These are phyloP conservation scores for Cystofilobasidium macerans DNA, from an alignment of 768 basidiomycete genomes.

Conservation along the genomic window DNA sequence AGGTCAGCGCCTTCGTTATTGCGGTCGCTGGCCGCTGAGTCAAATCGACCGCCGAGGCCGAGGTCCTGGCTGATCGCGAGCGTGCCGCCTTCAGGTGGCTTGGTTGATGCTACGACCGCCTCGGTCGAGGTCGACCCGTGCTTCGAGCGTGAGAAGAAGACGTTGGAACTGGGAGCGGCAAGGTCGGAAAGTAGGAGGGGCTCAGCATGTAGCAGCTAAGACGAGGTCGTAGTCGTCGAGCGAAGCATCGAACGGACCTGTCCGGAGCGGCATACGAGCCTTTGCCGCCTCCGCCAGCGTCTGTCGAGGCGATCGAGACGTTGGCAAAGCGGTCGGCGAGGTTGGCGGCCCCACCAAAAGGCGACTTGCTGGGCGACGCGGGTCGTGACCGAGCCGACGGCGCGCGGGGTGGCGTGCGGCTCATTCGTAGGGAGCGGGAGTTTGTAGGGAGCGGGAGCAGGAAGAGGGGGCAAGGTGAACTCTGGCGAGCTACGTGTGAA, in stretches of 20 bases:
- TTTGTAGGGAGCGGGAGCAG: background rate
- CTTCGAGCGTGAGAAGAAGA: constrained; percentile 17
- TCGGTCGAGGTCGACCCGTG: background rate
- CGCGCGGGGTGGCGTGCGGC: background rate
- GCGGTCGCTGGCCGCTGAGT: constrained; percentile 3
- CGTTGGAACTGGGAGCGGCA: constrained; percentile 13
- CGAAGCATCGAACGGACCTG: constrained; percentile 12
- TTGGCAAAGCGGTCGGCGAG: constrained; percentile 25
- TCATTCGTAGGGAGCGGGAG: background rate
- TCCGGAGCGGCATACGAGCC: background rate
- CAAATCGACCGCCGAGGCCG: constrained; percentile 9
- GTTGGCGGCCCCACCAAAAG: constrained; percentile 3
- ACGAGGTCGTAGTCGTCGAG: no score
- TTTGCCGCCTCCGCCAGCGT: constrained; percentile 10
- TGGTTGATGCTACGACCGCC: background rate
- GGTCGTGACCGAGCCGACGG: constrained; percentile 1
- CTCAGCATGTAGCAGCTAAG: no score
- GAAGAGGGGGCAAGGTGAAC: background rate
- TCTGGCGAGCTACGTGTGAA: background rate
- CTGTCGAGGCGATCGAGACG: constrained; percentile 21
- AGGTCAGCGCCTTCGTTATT: background rate
- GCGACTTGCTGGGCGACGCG: background rate
- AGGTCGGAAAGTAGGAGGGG: background rate
- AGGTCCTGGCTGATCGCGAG: constrained; percentile 21
- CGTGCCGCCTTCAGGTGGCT: constrained; percentile 6